Conservation (phyloP, 2,329 filamentous ascomycete species). For the Epichloe festucae region DNA sequence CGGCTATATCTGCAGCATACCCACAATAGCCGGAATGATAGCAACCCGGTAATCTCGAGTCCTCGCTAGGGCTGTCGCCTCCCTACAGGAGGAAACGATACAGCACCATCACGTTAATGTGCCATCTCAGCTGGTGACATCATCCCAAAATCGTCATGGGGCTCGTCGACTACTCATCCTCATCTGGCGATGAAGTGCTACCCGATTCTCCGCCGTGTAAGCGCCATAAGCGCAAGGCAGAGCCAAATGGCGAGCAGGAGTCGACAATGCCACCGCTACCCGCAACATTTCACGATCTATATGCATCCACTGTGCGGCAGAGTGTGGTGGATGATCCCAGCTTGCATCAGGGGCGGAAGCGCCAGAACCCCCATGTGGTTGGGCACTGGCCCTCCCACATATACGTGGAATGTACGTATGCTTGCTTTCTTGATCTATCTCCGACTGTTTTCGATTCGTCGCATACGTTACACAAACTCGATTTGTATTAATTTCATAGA, state of each 20-base stretch:
- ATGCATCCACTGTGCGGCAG: conserved; percentile 67
- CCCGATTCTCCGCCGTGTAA: conserved; percentile 12
- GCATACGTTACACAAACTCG: too few relatives aligned
- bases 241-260: not conserved
- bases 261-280: conserved; percentile 59
- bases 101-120: not conserved
- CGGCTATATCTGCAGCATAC: not conserved
- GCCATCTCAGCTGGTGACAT: not conserved
- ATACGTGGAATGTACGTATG: conserved; percentile 74
- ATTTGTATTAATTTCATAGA: not conserved
- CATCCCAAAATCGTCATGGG: conserved; percentile 10
- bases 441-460: not conserved
- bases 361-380: conserved; percentile 68
- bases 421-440: not conserved
- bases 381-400: conserved; percentile 91
- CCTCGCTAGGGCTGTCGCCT: not conserved
- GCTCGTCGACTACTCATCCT: conserved; percentile 54
- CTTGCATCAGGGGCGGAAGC: conserved; percentile 73
- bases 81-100: not conserved
- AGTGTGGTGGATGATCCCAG: conserved; percentile 70
- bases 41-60: not conserved
- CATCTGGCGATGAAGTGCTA: conserved; percentile 15
- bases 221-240: conserved; percentile 3
- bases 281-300: conserved; percentile 72
- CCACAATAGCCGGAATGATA: not conserved